Conservation (phyloP, 345 rosid species). For the Adansonia digitata region DNA sequence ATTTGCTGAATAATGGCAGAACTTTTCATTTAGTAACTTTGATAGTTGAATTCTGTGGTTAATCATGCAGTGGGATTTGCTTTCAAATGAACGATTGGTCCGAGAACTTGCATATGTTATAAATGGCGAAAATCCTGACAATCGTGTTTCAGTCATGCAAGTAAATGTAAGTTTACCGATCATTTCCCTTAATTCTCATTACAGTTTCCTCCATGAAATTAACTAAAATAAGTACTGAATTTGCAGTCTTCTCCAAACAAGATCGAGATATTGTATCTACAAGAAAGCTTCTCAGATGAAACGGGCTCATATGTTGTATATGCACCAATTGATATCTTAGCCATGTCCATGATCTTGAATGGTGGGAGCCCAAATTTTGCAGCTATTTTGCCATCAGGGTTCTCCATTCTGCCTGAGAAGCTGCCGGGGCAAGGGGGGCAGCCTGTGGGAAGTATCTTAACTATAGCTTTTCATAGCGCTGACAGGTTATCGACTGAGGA, state of each 20-base stretch:
- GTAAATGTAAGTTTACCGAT: conserved; percentile 23
- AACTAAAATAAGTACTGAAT: conserved; percentile 5
- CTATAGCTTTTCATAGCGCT: conserved; percentile 24
- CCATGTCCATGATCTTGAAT: conserved; percentile 21
- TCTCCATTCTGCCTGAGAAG: conserved; percentile 34
- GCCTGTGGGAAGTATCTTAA: conserved; percentile 32
- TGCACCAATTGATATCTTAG: conserved; percentile 29
- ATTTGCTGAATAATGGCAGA: too few relatives aligned
- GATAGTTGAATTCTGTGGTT: too few relatives aligned
- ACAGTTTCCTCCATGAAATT: not conserved
- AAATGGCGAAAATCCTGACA: conserved; percentile 22
- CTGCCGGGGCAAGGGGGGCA: conserved; percentile 2
- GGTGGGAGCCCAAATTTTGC: conserved; percentile 27
- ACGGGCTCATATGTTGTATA: conserved; percentile 29
- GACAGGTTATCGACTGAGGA: conserved; percentile 2
- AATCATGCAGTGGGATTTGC: conserved; percentile 44
- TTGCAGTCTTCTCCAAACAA: conserved; percentile 17
- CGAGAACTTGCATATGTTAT: conserved; percentile 25
- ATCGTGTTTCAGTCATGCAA: conserved; percentile 29
- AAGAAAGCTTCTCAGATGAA: conserved; percentile 30
- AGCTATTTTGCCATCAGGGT: conserved; percentile 37
- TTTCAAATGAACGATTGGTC: conserved; percentile 7
- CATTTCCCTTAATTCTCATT: not conserved
- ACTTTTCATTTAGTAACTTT: too few relatives aligned
- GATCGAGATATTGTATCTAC: conserved; percentile 25